A percentile compares a stretch with the other conserved stretches of the same genome.
Conservation (phyloP, 2,329 filamentous ascomycete genomes). For the Trichoderma brevicompactum region DNA sequence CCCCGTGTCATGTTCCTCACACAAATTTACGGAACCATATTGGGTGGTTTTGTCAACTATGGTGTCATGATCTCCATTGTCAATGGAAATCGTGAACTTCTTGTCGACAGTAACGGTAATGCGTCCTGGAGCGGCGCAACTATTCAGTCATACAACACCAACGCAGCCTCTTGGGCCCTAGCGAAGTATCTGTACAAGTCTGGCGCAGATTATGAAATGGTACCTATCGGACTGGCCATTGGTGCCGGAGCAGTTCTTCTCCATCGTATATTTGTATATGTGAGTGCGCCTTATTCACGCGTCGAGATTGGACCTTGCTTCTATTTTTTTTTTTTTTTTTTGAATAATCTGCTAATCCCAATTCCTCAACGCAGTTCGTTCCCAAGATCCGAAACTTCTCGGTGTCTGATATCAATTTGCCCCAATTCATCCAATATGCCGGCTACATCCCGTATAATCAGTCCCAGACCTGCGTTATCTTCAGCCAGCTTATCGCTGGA, state of each 20-base stretch:
- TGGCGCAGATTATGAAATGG: conserved; percentile 50
- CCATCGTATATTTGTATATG: conserved; percentile 50
- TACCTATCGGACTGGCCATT: conserved; percentile 56
- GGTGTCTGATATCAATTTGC: conserved; percentile 53
- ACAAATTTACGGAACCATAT: conserved; percentile 59
- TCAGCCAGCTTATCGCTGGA: conserved; percentile 50
- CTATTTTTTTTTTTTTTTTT: not conserved
- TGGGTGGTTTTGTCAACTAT: conserved; percentile 60
- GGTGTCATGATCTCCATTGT: conserved; percentile 61
- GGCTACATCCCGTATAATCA: conserved; percentile 60
- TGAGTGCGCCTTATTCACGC: conserved; percentile 35
- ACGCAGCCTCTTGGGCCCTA: conserved; percentile 55
- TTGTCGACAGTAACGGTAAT: conserved; percentile 52
- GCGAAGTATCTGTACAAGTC: conserved; percentile 57
- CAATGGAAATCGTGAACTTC: conserved; percentile 51
- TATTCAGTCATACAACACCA: conserved; percentile 55
- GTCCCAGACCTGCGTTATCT: conserved; percentile 59
- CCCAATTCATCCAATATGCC: conserved; percentile 59
- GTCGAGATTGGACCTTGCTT: too few relatives aligned
- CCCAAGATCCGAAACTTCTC: conserved; percentile 52
- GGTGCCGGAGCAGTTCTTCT: conserved; percentile 50
- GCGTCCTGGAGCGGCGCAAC: conserved; percentile 57
- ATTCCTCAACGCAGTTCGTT: conserved; percentile 43
- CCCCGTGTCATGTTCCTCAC: conserved; percentile 60
- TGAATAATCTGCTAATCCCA: conserved; percentile 7